Evolutionary conservation across 202 grass and related monocot species (phyloP), one percentile per base, ranked within the genome.

Genomic region (Panicum hallii): DNA sequence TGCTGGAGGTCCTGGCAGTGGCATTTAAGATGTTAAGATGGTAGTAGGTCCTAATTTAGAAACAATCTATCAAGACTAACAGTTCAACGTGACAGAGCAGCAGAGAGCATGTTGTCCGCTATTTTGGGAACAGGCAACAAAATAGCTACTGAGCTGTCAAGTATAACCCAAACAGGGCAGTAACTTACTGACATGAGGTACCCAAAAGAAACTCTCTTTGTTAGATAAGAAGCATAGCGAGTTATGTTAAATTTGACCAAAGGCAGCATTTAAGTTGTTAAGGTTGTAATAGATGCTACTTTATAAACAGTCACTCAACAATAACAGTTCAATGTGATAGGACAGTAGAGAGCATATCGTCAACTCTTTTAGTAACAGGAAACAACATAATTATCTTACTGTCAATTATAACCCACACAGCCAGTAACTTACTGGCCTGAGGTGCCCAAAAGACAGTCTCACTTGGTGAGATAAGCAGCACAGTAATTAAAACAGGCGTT

Each of bases 1-100:
- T 97, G 92, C 75, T 93, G 92, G 44, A 94, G 87, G 62, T 88
- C 95, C 95, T 97, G 84, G 0, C 19, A 78, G 47, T 77, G 64
- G 7, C 2, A 82, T 26, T 36, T 63, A 49, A 71, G 11, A 9
- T 65, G 63, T 63, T 79, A 62, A 16, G 3, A 53, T 49, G 53
- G 63, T 70, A 57, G 46, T 41, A 69, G 6, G 43, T 70, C 26
- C 9, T 41, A 49, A 49, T 67, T 6, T 14, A 2, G 3, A 60
- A 42, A 62, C 22, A 74, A 1, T 19, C 4, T 6, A 4, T 6
- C 9, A 19, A 20, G 9, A 9, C 36, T 40, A 62, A 61, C 8
- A 71, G n/a, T 38, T 61, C 48, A 63, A 60, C 62, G 30, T 53
- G 65, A 44, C 28, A 5, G 19, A 79, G 42, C 9, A 78, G 3